Conservation (phyloP, 805 yeast species). For the Candida ponderosae region DNA sequence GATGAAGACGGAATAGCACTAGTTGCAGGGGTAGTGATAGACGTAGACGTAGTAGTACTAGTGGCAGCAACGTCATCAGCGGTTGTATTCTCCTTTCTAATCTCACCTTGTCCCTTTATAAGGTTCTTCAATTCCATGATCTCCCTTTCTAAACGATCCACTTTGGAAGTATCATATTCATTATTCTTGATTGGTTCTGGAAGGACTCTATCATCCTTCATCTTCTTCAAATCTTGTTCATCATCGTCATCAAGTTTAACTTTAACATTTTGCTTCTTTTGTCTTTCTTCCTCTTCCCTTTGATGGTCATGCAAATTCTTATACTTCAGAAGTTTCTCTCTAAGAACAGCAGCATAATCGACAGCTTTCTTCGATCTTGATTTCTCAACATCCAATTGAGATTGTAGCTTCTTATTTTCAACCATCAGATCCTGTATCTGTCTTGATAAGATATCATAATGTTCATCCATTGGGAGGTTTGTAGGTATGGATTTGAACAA, state of each 20-base stretch:
- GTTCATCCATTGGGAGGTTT: slow-evolving; percentile 19
- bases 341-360: slow-evolving; percentile 22
- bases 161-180: not conserved
- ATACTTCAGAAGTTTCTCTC: slow-evolving; percentile 27
- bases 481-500: slow-evolving; percentile 11
- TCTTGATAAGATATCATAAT: slow-evolving; percentile 25
- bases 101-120: slow-evolving; percentile 3
- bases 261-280: not conserved
- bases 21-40: not conserved
- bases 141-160: not conserved
- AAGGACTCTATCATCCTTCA: slow-evolving; percentile 15
- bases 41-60: not conserved
- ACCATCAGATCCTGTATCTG: slow-evolving; percentile 29
- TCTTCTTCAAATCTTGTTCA: slow-evolving; percentile 6
- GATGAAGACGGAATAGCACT: too few species aligned
- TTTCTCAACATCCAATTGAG: slow-evolving; percentile 22
- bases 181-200: slow-evolving; percentile 8
- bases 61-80: not conserved
- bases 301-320: slow-evolving; percentile 21
- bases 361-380: slow-evolving; percentile 23
- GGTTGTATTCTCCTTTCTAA: not conserved
- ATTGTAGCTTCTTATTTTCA: slow-evolving; percentile 27
- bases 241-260: not conserved
- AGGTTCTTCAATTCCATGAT: not conserved
- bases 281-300: slow-evolving; percentile 11